Conservation (phyloP, 305 asterid genomes). For the Ajuga reptans region DNA sequence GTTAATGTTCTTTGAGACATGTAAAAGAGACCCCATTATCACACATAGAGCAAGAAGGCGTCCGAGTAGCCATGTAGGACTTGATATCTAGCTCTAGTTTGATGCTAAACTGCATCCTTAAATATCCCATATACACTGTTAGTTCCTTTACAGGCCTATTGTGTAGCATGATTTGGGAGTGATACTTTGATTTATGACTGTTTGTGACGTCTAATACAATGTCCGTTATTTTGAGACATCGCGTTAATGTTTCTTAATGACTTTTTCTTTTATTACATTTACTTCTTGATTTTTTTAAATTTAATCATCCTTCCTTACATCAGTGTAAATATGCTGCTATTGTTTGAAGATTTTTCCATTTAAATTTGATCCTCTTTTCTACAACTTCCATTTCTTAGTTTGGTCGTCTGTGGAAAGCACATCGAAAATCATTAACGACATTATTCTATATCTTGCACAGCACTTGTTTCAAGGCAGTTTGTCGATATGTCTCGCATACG, state of each 20-base stretch:
- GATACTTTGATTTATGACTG: no score
- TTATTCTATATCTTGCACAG: constrained; percentile 40
- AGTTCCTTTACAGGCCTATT: no score
- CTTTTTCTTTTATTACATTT: not conserved
- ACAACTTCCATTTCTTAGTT: not conserved
- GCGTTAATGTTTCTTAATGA: not conserved
- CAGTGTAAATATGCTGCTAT: not conserved
- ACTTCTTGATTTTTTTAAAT: not conserved
- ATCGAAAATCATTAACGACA: constrained; percentile 18
- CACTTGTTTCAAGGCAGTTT: constrained; percentile 80
- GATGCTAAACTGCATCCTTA: no score
- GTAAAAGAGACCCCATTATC: not conserved
- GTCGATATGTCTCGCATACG: constrained; percentile 83
- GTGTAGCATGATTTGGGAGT: no score
- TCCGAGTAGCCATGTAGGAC: not conserved
- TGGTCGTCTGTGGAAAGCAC: not conserved
- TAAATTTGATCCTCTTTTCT: not conserved
- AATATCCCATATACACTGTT: not conserved
- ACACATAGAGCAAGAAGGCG: not conserved
- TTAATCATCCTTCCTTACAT: not conserved
- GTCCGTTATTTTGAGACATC: not conserved
- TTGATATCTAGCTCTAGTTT: not conserved
- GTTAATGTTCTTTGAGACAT: not conserved
- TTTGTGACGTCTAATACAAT: no score
- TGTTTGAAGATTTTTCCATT: not conserved